Percentiles rank a stretch among this genome's conserved stretches.
phyloP scores from a whole-genome alignment of 371 early-diverging fungal genomes.

The Lichtheimia ramosa region DNA sequence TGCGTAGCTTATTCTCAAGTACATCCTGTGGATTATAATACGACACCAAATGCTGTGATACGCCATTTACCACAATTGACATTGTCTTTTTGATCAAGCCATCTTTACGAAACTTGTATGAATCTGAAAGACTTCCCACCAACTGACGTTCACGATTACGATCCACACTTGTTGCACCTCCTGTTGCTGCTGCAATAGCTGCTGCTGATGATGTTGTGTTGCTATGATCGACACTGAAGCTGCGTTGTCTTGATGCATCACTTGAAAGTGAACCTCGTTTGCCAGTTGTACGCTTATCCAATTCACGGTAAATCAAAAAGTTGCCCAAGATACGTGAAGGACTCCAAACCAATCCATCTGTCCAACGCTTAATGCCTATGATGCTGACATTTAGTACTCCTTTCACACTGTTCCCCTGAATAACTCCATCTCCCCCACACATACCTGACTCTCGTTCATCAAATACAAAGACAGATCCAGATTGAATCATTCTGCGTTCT shows the following conservation, averaged over 20 bases:
- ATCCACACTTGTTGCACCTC: neutral
- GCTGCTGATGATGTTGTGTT: neutral
- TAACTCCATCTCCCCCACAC: neutral
- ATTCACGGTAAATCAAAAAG: conserved; percentile 77
- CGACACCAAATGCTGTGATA: conserved; percentile 79
- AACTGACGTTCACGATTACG: conserved; percentile 56
- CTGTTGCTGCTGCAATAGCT: neutral
- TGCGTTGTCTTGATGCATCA: neutral
- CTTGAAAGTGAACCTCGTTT: conserved; percentile 19
- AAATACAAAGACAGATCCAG: conserved; percentile 70
- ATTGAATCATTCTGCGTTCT: conserved; percentile 55
- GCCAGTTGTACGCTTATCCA: conserved; percentile 55
- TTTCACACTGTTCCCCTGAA: neutral
- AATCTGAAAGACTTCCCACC: conserved; percentile 63
- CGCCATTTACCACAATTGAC: conserved; percentile 75
- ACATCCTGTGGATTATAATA: conserved; percentile 82
- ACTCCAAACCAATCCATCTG: conserved; percentile 85
- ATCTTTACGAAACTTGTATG: conserved; percentile 68
- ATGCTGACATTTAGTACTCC: no score
- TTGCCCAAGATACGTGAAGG: conserved; percentile 81
- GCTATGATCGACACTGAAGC: neutral
- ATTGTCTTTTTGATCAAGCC: conserved; percentile 87
- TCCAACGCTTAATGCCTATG: conserved; percentile 85
- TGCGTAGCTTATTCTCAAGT: conserved; percentile 41
- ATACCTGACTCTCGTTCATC: conserved; percentile 65